A percentile compares a stretch with the other conserved stretches of the same genome.
phyloP scores from a whole-genome alignment of 163 green algal genomes.

The Prototheca wickerhamii region DNA sequence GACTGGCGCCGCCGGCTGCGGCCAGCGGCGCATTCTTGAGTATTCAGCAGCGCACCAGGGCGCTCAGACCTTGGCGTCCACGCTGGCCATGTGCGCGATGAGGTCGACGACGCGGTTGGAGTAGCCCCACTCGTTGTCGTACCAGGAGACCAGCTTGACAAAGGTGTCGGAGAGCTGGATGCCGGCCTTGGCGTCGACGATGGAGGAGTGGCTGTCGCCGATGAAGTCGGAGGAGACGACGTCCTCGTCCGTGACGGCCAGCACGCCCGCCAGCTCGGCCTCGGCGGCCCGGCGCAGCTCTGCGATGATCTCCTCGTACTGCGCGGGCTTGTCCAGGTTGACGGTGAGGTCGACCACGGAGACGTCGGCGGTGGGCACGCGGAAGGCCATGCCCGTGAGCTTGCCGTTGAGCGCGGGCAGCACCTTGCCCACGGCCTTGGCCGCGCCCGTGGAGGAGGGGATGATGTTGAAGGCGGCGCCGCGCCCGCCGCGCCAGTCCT shows the following conservation, averaged over 20 bases:
- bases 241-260: constrained; percentile 79
- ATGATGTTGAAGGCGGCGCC: constrained; percentile 91
- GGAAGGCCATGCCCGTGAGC: constrained; percentile 96
- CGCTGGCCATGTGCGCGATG: constrained; percentile 39
- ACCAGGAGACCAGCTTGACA: constrained; percentile 85
- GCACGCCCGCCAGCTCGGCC: constrained; percentile 59
- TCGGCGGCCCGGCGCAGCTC: constrained; percentile 69
- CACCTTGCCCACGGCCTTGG: constrained; percentile 83
- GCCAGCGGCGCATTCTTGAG: not conserved
- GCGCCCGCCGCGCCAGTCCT: constrained; percentile 88
- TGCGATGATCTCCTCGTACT: constrained; percentile 91
- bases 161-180: constrained; percentile 86
- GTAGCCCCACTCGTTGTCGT: constrained; percentile 96
- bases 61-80: constrained; percentile 20
- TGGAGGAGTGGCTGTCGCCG: constrained; percentile 75
- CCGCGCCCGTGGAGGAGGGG: constrained; percentile 87
- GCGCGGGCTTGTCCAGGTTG: constrained; percentile 67
- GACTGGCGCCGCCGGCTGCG: too few species aligned
- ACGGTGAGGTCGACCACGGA: constrained; percentile 94
- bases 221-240: constrained; percentile 93
- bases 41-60: not conserved
- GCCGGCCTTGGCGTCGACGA: constrained; percentile 87
- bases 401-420: constrained; percentile 92
- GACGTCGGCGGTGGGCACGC: constrained; percentile 87
- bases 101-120: constrained; percentile 45